Conservation (phyloP, 306 rosid genomes). For the Pyrus communis region DNA sequence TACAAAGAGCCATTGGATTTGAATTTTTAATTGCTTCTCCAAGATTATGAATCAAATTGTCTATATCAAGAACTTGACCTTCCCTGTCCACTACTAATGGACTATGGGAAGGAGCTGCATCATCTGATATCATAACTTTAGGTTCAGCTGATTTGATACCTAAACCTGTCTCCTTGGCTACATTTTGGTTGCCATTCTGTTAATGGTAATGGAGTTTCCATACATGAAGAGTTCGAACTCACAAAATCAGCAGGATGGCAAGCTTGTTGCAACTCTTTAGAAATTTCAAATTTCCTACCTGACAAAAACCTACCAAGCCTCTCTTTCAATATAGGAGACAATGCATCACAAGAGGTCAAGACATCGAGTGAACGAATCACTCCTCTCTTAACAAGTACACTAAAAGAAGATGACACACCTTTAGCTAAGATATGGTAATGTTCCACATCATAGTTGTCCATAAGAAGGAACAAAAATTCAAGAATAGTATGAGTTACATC, state of each 20-base stretch:
- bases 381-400: conserved; percentile 36
- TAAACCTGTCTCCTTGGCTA: background rate
- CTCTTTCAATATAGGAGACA: conserved; percentile 36
- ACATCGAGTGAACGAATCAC: conserved; percentile 53
- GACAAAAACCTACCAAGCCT: conserved; percentile 15
- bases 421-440: conserved; percentile 34
- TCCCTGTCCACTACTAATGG: no score
- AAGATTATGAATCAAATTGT: no score
- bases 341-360: conserved; percentile 41
- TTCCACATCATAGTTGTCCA: conserved; percentile 62
- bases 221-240: background rate
- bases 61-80: no score
- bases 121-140: no score
- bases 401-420: conserved; percentile 59
- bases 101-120: no score
- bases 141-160: no score
- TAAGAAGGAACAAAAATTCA: conserved; percentile 60
- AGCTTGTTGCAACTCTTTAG: background rate
- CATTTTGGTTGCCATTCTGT: background rate
- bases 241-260: background rate
- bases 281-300: background rate
- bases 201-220: conserved; percentile 2
- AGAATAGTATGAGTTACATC: conserved; percentile 55
- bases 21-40: no score
- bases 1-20: no score